Conservation (phyloP, 176 grass and related monocot genomes). For the Carex scoparia region DNA sequence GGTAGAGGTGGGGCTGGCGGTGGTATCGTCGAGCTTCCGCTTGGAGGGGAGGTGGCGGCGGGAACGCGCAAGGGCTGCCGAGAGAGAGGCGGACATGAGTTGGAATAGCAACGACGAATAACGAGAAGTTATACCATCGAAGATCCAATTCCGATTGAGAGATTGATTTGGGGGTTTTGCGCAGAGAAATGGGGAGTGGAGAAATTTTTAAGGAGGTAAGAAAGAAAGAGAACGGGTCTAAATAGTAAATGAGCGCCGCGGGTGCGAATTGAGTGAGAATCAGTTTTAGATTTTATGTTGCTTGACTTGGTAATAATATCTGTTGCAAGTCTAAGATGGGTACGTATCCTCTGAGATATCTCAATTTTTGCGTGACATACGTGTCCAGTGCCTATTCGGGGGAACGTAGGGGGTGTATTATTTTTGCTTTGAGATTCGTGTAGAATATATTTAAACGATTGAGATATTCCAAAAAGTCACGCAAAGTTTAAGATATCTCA, state of each 20-base stretch:
- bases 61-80: slow-evolving; percentile 19
- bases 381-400: no score
- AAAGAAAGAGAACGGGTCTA: slow-evolving; percentile 4
- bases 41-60: slow-evolving; percentile 49
- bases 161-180: slow-evolving; percentile 3
- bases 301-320: neutral
- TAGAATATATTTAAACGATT: no score
- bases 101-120: neutral
- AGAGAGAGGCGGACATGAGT: slow-evolving; percentile 27
- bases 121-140: neutral
- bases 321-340: neutral
- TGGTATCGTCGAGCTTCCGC: slow-evolving; percentile 30
- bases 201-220: neutral
- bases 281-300: neutral
- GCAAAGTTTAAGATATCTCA: no score
- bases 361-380: no score
- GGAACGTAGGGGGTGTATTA: no score
- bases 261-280: neutral
- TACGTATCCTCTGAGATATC: neutral
- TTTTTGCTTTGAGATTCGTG: no score
- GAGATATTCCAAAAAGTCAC: no score
- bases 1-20: slow-evolving; percentile 34
- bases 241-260: slow-evolving; percentile 12
- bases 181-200: neutral
- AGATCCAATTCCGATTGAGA: neutral